Conservation (phyloP, 129 eudicot genomes). For the Pittosporum tobira region DNA sequence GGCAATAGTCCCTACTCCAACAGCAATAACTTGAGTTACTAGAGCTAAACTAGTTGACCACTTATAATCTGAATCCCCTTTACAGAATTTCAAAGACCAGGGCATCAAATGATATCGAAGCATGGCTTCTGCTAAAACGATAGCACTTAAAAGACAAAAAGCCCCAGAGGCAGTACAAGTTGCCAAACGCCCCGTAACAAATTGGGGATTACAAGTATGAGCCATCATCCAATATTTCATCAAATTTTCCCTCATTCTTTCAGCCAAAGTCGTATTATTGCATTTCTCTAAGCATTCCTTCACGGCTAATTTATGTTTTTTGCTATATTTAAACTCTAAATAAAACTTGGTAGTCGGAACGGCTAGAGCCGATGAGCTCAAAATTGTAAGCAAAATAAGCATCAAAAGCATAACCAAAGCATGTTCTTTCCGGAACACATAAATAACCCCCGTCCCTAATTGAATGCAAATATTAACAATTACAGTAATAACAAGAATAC, state of each 20-base stretch:
- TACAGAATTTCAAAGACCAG: constrained; percentile 32
- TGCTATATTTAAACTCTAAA: constrained; percentile 33
- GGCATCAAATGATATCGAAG: constrained; percentile 29
- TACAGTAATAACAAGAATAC: constrained; percentile 59
- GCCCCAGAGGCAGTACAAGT: constrained; percentile 59
- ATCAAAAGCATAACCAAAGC: constrained; percentile 29
- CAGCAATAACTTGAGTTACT: constrained; percentile 32
- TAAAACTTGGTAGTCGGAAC: constrained; percentile 43
- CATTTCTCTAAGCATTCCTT: constrained; percentile 23
- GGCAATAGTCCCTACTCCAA: constrained; percentile 44
- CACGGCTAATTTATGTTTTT: constrained; percentile 26
- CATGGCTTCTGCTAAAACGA: constrained; percentile 29
- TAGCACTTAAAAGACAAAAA: constrained; percentile 31
- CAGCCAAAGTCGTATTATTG: constrained; percentile 7
- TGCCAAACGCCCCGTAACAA: constrained; percentile 45
- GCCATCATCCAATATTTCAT: constrained; percentile 60
- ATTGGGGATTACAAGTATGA: constrained; percentile 46
- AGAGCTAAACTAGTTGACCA: constrained; percentile 44
- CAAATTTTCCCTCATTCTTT: constrained; percentile 25
- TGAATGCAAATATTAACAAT: constrained; percentile 48
- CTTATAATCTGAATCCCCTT: constrained; percentile 40
- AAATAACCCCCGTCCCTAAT: constrained; percentile 39
- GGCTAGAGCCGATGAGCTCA: constrained; percentile 39
- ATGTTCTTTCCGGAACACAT: constrained; percentile 39
- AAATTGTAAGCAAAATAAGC: constrained; percentile 43